phyloP scores from a whole-genome alignment of 768 basidiomycete species.

The Tylopilus sp. region DNA sequence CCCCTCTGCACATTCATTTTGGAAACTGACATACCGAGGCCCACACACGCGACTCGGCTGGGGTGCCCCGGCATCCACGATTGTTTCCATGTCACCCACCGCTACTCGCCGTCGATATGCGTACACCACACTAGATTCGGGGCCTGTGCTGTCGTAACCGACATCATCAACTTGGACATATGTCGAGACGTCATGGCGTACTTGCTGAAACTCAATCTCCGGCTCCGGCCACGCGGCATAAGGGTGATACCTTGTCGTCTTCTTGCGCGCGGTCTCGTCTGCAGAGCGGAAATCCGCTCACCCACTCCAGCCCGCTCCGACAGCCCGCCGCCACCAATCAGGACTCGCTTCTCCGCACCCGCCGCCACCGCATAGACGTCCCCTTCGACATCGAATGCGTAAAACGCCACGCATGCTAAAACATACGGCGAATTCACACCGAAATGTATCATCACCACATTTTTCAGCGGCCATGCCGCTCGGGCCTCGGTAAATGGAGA shows the following conservation, averaged over 20 bases:
- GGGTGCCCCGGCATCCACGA: background rate
- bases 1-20: slow-evolving; percentile 1
- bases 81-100: background rate
- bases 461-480: background rate
- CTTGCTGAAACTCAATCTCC: background rate
- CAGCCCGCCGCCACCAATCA: slow-evolving; percentile 3
- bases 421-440: slow-evolving; percentile 10
- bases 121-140: background rate
- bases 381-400: background rate
- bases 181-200: background rate
- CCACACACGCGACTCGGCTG: background rate
- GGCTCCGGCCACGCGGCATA: background rate
- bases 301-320: slow-evolving; percentile 1
- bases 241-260: background rate
- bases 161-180: background rate
- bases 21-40: background rate
- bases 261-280: background rate
- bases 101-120: background rate
- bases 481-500: background rate
- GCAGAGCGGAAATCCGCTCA: slow-evolving; percentile 3
- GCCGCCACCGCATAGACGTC: slow-evolving; percentile 23
- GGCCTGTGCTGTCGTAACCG: background rate
- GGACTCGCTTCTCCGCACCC: slow-evolving; percentile 18
- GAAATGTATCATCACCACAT: slow-evolving; percentile 4
- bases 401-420: slow-evolving; percentile 5